Conservation (phyloP, 495 filamentous ascomycete species). For the Pseudevernia furfuracea region DNA sequence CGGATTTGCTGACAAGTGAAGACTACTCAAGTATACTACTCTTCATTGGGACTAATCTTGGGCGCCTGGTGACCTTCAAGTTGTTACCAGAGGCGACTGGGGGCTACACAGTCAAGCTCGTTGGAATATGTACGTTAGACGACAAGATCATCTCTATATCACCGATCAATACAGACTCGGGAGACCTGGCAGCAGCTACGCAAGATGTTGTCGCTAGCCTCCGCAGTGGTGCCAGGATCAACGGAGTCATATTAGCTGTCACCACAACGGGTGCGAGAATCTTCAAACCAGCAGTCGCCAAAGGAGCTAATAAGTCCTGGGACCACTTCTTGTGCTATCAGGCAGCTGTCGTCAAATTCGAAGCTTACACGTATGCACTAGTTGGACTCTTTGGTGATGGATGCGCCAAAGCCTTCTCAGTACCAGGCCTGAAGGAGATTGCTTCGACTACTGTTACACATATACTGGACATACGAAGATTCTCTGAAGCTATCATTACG, state of each 20-base stretch:
- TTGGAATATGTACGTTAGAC: constrained; percentile 56
- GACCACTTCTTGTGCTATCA: constrained; percentile 73
- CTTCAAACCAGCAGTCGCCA: constrained; percentile 74
- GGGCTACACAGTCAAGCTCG: constrained; percentile 64
- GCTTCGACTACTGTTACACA: constrained; percentile 54
- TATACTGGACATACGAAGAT: constrained; percentile 64
- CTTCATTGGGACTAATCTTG: constrained; percentile 81
- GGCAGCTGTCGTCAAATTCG: constrained; percentile 63
- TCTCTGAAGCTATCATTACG: constrained; percentile 58
- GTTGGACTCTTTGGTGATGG: constrained; percentile 79
- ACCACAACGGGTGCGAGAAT: constrained; percentile 69
- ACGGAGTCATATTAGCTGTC: constrained; percentile 63
- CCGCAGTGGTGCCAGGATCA: constrained; percentile 58
- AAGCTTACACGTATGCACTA: constrained; percentile 66
- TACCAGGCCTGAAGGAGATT: constrained; percentile 81
- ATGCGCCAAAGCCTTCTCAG: constrained; percentile 66
- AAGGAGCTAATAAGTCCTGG: constrained; percentile 83
- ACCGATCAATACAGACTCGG: constrained; percentile 71
- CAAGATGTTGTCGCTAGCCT: constrained; percentile 63
- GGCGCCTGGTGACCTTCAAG: constrained; percentile 81
- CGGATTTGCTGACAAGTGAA: constrained; percentile 25
- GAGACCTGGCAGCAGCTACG: constrained; percentile 65
- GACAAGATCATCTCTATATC: constrained; percentile 67
- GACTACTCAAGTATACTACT: constrained; percentile 89
- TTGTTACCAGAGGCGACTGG: constrained; percentile 64